These are phyloP conservation scores for Chenopodium suecicum DNA, from an alignment of 148 eudicot species.

Conservation along the genomic window DNA sequence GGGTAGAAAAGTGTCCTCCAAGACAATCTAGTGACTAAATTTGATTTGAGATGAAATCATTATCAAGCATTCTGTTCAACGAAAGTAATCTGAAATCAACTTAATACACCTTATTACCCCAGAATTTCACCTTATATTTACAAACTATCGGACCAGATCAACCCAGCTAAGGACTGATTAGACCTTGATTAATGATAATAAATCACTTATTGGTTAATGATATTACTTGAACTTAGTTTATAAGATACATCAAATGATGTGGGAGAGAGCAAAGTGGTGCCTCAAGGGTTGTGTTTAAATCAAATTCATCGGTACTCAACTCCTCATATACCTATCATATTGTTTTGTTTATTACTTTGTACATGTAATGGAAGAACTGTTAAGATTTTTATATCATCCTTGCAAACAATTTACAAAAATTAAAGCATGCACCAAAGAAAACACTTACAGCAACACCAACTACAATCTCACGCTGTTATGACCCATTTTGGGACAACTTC, in stretches of 20 bases:
- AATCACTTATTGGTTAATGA: background rate
- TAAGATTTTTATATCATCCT: background rate
- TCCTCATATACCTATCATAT: background rate
- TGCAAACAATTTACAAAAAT: background rate
- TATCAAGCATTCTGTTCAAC: background rate
- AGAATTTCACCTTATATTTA: no score
- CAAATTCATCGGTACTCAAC: background rate
- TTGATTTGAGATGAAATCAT: background rate
- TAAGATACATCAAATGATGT: background rate
- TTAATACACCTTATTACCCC: no score
- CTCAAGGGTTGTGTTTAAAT: background rate
- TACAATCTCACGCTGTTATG: conserved; percentile 26
- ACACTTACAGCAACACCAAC: conserved; percentile 9
- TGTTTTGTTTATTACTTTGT: background rate
- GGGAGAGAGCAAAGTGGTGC: background rate
- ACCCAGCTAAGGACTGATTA: no score
- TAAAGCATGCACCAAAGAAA: background rate
- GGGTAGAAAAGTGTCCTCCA: background rate
- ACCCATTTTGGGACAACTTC: conserved; percentile 52
- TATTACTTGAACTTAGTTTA: background rate
- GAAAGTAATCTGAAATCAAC: no score
- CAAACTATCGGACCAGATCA: no score
- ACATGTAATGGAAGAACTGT: background rate
- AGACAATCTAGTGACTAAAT: background rate
- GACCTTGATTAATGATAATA: background rate